These are phyloP conservation scores for Populus davidiana DNA, from an alignment of 345 rosid genomes.

Conservation along the genomic window DNA sequence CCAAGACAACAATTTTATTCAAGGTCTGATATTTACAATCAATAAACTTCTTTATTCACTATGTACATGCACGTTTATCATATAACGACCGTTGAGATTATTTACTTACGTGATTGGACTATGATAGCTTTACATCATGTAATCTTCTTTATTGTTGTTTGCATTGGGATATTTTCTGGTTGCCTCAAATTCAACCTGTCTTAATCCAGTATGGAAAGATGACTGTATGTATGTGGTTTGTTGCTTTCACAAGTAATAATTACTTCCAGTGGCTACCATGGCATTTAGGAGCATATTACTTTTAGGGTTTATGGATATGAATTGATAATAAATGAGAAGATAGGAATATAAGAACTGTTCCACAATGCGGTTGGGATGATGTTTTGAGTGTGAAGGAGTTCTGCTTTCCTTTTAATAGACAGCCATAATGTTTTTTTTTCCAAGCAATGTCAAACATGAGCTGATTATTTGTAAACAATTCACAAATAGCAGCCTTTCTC, in stretches of 20 bases:
- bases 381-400: not conserved
- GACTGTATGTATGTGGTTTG: not conserved
- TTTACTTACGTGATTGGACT: not conserved
- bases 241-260: not conserved
- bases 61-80: not conserved
- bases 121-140: not conserved
- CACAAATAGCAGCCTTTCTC: too few species aligned
- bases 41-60: not conserved
- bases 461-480: not conserved
- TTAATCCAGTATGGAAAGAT: not conserved
- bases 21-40: slow-evolving; percentile 51
- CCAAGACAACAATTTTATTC: slow-evolving; percentile 87
- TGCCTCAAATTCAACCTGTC: not conserved
- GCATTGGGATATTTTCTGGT: not conserved
- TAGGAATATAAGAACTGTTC: not conserved
- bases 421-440: not conserved
- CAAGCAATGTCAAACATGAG: not conserved
- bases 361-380: not conserved
- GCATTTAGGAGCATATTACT: not conserved
- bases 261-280: not conserved
- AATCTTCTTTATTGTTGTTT: not conserved
- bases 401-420: not conserved
- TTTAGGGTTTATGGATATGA: not conserved
- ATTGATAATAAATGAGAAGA: not conserved
- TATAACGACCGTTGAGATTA: not conserved